Evolutionary conservation across 2,329 filamentous ascomycete genomes (phyloP), one percentile per base, ranked within the genome.

Genomic region (Diatrype stigma): DNA sequence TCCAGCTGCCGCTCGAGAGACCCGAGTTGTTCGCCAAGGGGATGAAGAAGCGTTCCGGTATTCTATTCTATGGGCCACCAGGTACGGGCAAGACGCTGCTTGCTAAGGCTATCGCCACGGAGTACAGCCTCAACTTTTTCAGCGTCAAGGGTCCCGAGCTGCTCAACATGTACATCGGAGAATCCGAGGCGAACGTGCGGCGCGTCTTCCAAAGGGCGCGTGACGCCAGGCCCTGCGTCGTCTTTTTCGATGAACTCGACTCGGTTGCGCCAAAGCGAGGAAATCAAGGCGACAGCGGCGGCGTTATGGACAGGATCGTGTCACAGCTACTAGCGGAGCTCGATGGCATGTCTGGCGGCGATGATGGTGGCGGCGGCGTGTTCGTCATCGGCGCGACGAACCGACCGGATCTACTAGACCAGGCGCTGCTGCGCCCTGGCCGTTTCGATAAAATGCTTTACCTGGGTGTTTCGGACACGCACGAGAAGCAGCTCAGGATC

Each of bases 391-490:
- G 94, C 51, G 93, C 93, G 3, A 99, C 93, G 5, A 99, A 99
- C 73, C 77, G 93, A 56, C 94, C 94, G 0, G 94, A 99, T 74
- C 74, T 97, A 49, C 79, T 99, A 21, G 93, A 99, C 66, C 90
- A 90, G 57, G 94, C 93, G 4, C 74, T 99, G 51, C 76, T 97
- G 42, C 83, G 93, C 49, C 94, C 93, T 1, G 93, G 93, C 2
- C 80, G 93, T 53, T 97, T 99, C 68, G 94, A 99, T 67, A 97
- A 97, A 76, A 96, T 97, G 92, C 81, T 99, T 28, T 99, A 97
- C 65, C 78, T 99, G 12, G 94, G 94, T 34, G 91, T 99, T 8
- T 95, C 90, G 7, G 94, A 99, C 70, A 96, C 92, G 3, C 93
- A 97, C 63, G 89, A 96, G 17, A 97, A 97, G 75, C 94, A 99